Base-by-base conservation (phyloP, 2,329 filamentous ascomycete genomes). In the Hypomyces perniciosus region DNA sequence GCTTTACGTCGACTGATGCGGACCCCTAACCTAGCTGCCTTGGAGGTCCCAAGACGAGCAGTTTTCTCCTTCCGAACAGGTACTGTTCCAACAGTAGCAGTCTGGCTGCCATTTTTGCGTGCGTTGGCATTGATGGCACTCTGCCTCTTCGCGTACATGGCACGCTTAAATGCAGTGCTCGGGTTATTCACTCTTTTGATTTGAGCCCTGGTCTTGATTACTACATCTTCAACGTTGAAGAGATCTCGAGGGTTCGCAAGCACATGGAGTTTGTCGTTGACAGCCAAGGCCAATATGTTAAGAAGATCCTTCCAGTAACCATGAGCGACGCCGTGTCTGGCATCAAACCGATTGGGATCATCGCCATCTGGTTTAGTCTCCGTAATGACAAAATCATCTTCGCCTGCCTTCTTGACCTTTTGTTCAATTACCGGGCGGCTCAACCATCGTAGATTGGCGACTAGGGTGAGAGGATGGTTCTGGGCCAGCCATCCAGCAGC, bases 261-360 rank as follows among this genome's bases (percentile, higher is more conserved):
- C 5, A 67, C 66, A 10, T 68, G 62, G 9, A 83, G 68, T 59
- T 75, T 66, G 26, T 68, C 65, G 46, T 78, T 74, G 27, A 70
- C 75, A 1, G 73, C 72, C 2, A 84, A 67, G 1, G 71, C 75
- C 0, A 83, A 67, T 3, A 83, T 68, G 56, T 83, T 83, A 2
- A 82, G 65, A 3, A 83, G 65, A 58, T 83, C 79, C 56, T 83
- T 83, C 78, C 79, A 84, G 63, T 83, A 83, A 0, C 80, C 79
- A 46, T 83, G 80, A 4, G 80, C 68, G 2, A 79, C 70, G 0
- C 75, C 74, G 35, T 77, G 62, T 42, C 65, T 63, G 12, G 77
- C 69, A 37, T 79, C 72, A 50, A 70, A 70, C 7, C 61, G 62
- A 9, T 61, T 46, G 0, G 58, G 52, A 6, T 70, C 68, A 12